Percentiles rank a stretch among this genome's conserved stretches.
Conservation (phyloP, 1,139 yeast genomes). For the Candida sp. region DNA sequence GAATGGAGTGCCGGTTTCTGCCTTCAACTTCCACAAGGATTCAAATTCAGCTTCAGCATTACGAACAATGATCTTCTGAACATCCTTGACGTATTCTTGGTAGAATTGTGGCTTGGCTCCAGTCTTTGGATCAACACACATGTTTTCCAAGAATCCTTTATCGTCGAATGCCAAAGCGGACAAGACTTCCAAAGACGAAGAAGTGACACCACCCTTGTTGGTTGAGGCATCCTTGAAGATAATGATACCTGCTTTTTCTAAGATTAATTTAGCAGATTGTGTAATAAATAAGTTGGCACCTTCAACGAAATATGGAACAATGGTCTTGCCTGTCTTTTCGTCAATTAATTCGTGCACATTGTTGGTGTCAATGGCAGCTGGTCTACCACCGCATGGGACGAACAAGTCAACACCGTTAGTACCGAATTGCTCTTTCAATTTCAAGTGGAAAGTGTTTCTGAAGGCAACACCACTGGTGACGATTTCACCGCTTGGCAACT, state of each 20-base stretch:
- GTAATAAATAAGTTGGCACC: conserved; percentile 97
- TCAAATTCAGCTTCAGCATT: conserved; percentile 90
- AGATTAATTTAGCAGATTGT: conserved; percentile 86
- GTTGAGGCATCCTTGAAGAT: conserved; percentile 97
- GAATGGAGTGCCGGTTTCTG: conserved; percentile 66
- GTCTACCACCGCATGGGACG: conserved; percentile 99
- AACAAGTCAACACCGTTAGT: conserved; percentile 71
- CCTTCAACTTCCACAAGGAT: conserved; percentile 82
- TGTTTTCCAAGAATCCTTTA: conserved; percentile 70
- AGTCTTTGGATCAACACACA: conserved; percentile 68
- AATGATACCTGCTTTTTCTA: conserved; percentile 87
- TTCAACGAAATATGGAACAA: conserved; percentile 90
- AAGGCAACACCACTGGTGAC: conserved; percentile 90
- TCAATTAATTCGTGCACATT: conserved; percentile 79
- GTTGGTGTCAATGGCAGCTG: conserved; percentile 91
- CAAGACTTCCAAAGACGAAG: conserved; percentile 93
- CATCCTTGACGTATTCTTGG: conserved; percentile 80
- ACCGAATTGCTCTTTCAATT: conserved; percentile 67
- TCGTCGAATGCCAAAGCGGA: conserved; percentile 95
- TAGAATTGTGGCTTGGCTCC: conserved; percentile 74
- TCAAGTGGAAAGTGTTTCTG: conserved; percentile 89
- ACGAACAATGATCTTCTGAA: conserved; percentile 71
- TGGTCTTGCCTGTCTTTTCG: conserved; percentile 73
- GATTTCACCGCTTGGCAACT: conserved; percentile 75
- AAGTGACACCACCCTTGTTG: conserved; percentile 98